These are phyloP conservation scores for Podospora pseudopauciseta DNA, from an alignment of 495 filamentous ascomycete genomes.

Conservation along the genomic window DNA sequence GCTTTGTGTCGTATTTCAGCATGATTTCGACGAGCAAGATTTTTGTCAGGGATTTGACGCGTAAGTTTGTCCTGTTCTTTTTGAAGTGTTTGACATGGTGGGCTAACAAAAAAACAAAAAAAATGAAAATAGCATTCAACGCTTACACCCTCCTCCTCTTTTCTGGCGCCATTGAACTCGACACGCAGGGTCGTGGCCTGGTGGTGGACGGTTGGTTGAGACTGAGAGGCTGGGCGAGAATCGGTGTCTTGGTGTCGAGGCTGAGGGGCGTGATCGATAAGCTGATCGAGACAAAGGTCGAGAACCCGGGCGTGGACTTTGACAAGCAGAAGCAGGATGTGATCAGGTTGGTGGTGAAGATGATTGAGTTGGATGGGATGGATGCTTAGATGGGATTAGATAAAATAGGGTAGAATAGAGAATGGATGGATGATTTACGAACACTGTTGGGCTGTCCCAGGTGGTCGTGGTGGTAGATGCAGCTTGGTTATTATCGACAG, in stretches of 20 bases:
- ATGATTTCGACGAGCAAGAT: slow-evolving; percentile 89
- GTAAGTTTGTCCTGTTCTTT: slow-evolving; percentile 46
- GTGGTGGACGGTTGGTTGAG: slow-evolving; percentile 92
- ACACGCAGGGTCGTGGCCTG: slow-evolving; percentile 82
- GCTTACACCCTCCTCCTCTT: slow-evolving; percentile 89
- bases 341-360: slow-evolving; percentile 66
- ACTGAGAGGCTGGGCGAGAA: slow-evolving; percentile 87
- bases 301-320: slow-evolving; percentile 63
- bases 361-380: slow-evolving; percentile 85
- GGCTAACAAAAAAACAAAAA: neutral
- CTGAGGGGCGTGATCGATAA: slow-evolving; percentile 83
- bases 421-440: neutral
- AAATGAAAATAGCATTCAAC: slow-evolving; percentile 65
- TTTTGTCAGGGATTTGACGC: slow-evolving; percentile 85
- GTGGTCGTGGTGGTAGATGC: no score
- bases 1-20: slow-evolving; percentile 79
- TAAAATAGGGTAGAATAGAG: neutral
- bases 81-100: neutral
- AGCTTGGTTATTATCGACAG: neutral
- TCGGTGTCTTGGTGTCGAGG: slow-evolving; percentile 83
- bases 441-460: neutral
- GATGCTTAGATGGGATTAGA: slow-evolving; percentile 47
- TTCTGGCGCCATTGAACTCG: slow-evolving; percentile 74
- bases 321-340: slow-evolving; percentile 55
- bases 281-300: slow-evolving; percentile 71